Conservation (phyloP, 805 yeast genomes). For the Ogataea salicorniae region DNA sequence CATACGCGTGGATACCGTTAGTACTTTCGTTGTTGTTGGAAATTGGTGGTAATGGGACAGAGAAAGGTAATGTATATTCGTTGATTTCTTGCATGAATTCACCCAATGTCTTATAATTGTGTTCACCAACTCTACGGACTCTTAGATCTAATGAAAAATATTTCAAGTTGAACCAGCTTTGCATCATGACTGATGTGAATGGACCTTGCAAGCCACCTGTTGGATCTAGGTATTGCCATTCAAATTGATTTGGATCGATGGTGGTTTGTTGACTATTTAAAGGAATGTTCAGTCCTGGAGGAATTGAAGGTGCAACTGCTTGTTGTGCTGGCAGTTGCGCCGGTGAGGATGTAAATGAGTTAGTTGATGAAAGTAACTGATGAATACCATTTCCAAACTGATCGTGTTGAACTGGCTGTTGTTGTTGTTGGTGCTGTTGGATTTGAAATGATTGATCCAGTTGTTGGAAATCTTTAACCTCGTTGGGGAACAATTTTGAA, state of each 20-base stretch:
- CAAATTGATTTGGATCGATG: conserved; percentile 32
- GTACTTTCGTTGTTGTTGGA: too few species aligned
- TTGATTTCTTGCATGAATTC: conserved; percentile 46
- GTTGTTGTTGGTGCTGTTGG: neutral
- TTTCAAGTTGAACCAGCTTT: conserved; percentile 62
- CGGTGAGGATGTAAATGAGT: neutral
- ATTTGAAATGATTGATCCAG: conserved; percentile 1
- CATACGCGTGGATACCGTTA: neutral
- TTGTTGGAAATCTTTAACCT: neutral
- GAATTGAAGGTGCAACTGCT: conserved; percentile 1
- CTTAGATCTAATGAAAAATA: conserved; percentile 52
- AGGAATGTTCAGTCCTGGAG: conserved; percentile 15
- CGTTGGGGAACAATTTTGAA: neutral
- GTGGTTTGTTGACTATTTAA: conserved; percentile 5
- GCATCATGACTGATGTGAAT: conserved; percentile 69
- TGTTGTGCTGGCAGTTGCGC: conserved; percentile 13
- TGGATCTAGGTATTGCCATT: conserved; percentile 74
- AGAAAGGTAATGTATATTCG: conserved; percentile 55
- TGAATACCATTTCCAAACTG: neutral
- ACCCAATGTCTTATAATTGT: conserved; percentile 43
- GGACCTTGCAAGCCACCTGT: conserved; percentile 76
- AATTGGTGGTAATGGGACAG: conserved; percentile 44
- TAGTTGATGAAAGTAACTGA: neutral
- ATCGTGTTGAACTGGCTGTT: neutral
- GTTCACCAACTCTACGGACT: conserved; percentile 56